These are phyloP conservation scores for Meredithiella fracta DNA, from an alignment of 2,329 filamentous ascomycete genomes.

Conservation along the genomic window DNA sequence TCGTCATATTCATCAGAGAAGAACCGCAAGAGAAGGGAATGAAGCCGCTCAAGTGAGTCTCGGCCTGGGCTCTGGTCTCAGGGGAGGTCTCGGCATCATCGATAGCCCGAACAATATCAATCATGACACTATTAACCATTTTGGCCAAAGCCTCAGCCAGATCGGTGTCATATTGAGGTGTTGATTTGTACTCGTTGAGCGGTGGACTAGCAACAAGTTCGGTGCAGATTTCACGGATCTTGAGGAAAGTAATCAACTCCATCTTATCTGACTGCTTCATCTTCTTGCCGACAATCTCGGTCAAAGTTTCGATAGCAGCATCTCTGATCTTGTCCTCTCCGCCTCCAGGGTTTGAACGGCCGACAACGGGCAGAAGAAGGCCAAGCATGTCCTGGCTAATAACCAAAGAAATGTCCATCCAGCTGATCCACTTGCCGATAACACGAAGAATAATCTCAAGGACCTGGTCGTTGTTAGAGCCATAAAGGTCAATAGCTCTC, in stretches of 20 bases:
- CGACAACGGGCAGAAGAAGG: slow-evolving; percentile 71
- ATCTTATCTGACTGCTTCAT: slow-evolving; percentile 92
- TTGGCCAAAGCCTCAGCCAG: slow-evolving; percentile 89
- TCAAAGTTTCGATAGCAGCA: slow-evolving; percentile 85
- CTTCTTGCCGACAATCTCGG: slow-evolving; percentile 93
- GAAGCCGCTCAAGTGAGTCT: slow-evolving; percentile 68
- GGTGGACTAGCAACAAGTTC: slow-evolving; percentile 75
- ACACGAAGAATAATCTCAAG: slow-evolving; percentile 79
- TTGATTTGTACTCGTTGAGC: slow-evolving; percentile 61
- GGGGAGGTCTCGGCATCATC: slow-evolving; percentile 49
- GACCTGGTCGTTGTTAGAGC: slow-evolving; percentile 50
- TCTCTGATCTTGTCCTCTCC: slow-evolving; percentile 67
- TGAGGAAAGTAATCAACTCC: slow-evolving; percentile 81
- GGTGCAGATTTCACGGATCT: slow-evolving; percentile 67
- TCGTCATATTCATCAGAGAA: slow-evolving; percentile 98
- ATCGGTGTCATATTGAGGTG: slow-evolving; percentile 83
- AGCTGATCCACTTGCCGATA: slow-evolving; percentile 95
- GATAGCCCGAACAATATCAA: slow-evolving; percentile 73
- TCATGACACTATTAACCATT: slow-evolving; percentile 76
- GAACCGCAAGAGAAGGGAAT: slow-evolving; percentile 80
- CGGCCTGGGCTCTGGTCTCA: slow-evolving; percentile 55
- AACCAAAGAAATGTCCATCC: slow-evolving; percentile 90
- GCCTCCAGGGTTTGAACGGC: slow-evolving; percentile 40
- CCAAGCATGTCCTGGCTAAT: slow-evolving; percentile 80
- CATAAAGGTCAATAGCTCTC: slow-evolving; percentile 70